A percentile compares a stretch with the other conserved stretches of the same genome.
phyloP scores from a whole-genome alignment of 352 stramenopile genomes.

The Globisporangium solare region DNA sequence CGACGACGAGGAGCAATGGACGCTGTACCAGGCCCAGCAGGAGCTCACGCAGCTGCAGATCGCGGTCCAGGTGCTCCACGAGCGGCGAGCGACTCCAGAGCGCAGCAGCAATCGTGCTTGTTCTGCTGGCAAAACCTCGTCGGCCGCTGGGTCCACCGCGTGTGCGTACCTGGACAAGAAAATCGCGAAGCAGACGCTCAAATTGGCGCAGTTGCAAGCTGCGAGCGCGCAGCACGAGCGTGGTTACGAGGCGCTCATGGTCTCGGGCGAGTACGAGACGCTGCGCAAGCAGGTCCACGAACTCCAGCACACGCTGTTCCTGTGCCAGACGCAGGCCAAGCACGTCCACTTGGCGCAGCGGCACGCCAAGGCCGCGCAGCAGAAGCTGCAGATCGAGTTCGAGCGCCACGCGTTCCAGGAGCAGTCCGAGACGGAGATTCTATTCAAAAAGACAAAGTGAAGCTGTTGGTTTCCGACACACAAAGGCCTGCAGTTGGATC shows the following conservation, averaged over 20 bases:
- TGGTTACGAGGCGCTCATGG: slow-evolving; percentile 39
- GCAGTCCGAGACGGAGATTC: slow-evolving; percentile 59
- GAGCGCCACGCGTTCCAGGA: slow-evolving; percentile 39
- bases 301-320: slow-evolving; percentile 63
- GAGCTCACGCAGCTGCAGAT: slow-evolving; percentile 61
- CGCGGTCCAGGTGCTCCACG: slow-evolving; percentile 33
- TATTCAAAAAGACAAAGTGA: slow-evolving; percentile 38
- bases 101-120: slow-evolving; percentile 2
- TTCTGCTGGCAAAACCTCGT: slow-evolving; percentile 6
- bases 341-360: slow-evolving; percentile 40
- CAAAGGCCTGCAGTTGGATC: too few relatives aligned
- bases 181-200: slow-evolving; percentile 35
- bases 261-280: slow-evolving; percentile 37
- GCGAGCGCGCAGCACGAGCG: slow-evolving; percentile 21
- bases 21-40: slow-evolving; percentile 44
- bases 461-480: too few relatives aligned
- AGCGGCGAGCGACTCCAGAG: slow-evolving; percentile 4
- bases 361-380: slow-evolving; percentile 23
- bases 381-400: slow-evolving; percentile 29
- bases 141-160: slow-evolving; percentile 16
- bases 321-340: slow-evolving; percentile 50
- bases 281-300: slow-evolving; percentile 54
- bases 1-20: slow-evolving; percentile 58
- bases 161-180: slow-evolving; percentile 49
- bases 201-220: slow-evolving; percentile 32